Percentiles rank a stretch among this genome's conserved stretches.
Conservation (phyloP, 192 early-diverging fungal genomes). For the Gonapodya prolifera region DNA sequence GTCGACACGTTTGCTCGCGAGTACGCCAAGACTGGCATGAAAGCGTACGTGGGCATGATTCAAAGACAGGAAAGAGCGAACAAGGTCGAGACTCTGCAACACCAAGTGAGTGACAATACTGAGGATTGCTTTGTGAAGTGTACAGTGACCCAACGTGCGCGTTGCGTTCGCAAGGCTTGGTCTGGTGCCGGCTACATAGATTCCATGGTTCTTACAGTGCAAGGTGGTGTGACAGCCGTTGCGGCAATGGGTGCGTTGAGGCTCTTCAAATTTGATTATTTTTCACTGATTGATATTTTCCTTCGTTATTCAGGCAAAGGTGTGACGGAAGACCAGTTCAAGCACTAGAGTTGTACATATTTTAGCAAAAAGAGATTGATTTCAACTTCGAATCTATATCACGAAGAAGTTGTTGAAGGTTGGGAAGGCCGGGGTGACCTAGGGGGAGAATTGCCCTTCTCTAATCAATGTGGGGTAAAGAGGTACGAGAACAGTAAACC, state of each 20-base stretch:
- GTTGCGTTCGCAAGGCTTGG: conserved; percentile 32
- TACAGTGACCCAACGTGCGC: too few species aligned
- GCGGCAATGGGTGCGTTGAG: conserved; percentile 75
- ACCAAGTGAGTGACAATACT: conserved; percentile 47
- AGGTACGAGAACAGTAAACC: too few species aligned
- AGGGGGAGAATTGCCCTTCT: too few species aligned
- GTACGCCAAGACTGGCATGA: conserved; percentile 81
- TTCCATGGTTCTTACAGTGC: conserved; percentile 79
- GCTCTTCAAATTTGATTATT: background rate
- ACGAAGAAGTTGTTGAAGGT: too few species aligned
- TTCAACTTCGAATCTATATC: too few species aligned
- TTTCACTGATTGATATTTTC: background rate
- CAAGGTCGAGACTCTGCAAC: conserved; percentile 81
- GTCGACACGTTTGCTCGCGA: conserved; percentile 72
- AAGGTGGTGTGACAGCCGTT: conserved; percentile 84
- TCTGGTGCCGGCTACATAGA: conserved; percentile 85
- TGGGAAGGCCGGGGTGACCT: too few species aligned
- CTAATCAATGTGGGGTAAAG: too few species aligned
- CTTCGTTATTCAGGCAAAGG: conserved; percentile 20
- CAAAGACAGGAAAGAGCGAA: conserved; percentile 84
- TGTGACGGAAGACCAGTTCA: conserved; percentile 74
- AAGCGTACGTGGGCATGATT: conserved; percentile 82
- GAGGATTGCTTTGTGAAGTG: too few species aligned
- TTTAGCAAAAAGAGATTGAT: too few species aligned
- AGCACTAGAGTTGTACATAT: conserved; percentile 3